These are phyloP conservation scores for Mucor lusitanicus DNA, from an alignment of 371 early-diverging fungal species.

Conservation along the genomic window DNA sequence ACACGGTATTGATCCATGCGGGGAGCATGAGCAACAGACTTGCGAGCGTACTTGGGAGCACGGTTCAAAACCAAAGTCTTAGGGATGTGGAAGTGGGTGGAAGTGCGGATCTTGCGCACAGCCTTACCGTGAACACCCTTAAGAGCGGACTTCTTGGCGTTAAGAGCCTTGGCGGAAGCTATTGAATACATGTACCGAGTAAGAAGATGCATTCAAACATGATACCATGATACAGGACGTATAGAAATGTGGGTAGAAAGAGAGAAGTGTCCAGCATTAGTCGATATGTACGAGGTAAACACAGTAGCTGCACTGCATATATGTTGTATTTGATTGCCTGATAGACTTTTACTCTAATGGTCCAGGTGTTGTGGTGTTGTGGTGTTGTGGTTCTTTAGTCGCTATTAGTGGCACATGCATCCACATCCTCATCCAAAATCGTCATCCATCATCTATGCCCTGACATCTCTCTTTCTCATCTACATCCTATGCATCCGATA, in stretches of 20 bases:
- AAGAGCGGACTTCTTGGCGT: constrained; percentile 84
- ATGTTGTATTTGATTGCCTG: too few relatives aligned
- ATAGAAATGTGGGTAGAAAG: too few relatives aligned
- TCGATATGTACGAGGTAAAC: too few relatives aligned
- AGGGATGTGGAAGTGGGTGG: constrained; percentile 90
- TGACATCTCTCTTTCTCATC: not conserved
- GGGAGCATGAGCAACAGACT: constrained; percentile 76
- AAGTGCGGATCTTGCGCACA: constrained; percentile 85
- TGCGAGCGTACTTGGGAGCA: constrained; percentile 89
- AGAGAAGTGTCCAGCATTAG: too few relatives aligned
- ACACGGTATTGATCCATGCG: constrained; percentile 85
- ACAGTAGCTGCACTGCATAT: too few relatives aligned
- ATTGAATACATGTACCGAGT: not conserved
- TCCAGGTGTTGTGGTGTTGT: too few relatives aligned
- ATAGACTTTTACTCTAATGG: too few relatives aligned
- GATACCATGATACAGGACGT: too few relatives aligned
- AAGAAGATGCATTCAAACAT: too few relatives aligned
- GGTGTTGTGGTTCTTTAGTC: too few relatives aligned
- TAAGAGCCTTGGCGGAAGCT: constrained; percentile 62
- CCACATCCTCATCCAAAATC: not conserved
- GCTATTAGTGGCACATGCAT: not conserved
- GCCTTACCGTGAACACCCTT: constrained; percentile 83
- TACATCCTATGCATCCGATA: not conserved
- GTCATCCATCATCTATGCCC: constrained; percentile 6
- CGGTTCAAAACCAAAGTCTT: constrained; percentile 89